These are phyloP conservation scores for Cryptococcus amylolentus DNA, from an alignment of 1,284 basidiomycete genomes.

Conservation along the genomic window DNA sequence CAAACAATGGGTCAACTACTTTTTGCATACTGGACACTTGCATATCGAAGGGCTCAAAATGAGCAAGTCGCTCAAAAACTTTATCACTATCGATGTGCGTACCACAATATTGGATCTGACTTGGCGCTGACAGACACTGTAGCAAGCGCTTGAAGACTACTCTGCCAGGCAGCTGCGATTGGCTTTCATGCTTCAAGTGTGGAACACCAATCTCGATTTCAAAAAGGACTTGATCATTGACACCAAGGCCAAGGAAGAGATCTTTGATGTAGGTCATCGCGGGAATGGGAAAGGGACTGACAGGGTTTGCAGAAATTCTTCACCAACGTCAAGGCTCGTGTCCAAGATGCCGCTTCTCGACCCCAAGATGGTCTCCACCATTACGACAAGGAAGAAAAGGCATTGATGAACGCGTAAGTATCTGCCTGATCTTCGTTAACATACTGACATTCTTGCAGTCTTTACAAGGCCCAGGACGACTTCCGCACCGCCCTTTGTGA, in stretches of 20 bases:
- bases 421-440: neutral
- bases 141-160: slow-evolving; percentile 88
- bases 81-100: slow-evolving; percentile 92
- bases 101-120: neutral
- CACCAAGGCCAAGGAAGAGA: slow-evolving; percentile 78
- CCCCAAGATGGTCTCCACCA: slow-evolving; percentile 52
- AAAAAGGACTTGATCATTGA: slow-evolving; percentile 82
- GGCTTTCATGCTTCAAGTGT: slow-evolving; percentile 85
- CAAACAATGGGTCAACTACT: slow-evolving; percentile 96
- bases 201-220: slow-evolving; percentile 93
- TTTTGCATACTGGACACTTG: slow-evolving; percentile 95
- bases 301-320: slow-evolving; percentile 80
- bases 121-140: slow-evolving; percentile 10
- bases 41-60: slow-evolving; percentile 99
- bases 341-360: slow-evolving; percentile 48
- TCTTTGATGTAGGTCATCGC: slow-evolving; percentile 69
- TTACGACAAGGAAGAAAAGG: slow-evolving; percentile 60
- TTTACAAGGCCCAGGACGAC: slow-evolving; percentile 68
- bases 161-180: slow-evolving; percentile 88
- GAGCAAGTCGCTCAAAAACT: slow-evolving; percentile 99
- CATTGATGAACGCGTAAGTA: slow-evolving; percentile 61
- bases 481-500: slow-evolving; percentile 93
- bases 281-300: neutral
- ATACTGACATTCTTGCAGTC: slow-evolving; percentile 51
- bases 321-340: slow-evolving; percentile 74